These are phyloP conservation scores for Calonectria ilicicola DNA, from an alignment of 2,329 filamentous ascomycete species.

Conservation along the genomic window DNA sequence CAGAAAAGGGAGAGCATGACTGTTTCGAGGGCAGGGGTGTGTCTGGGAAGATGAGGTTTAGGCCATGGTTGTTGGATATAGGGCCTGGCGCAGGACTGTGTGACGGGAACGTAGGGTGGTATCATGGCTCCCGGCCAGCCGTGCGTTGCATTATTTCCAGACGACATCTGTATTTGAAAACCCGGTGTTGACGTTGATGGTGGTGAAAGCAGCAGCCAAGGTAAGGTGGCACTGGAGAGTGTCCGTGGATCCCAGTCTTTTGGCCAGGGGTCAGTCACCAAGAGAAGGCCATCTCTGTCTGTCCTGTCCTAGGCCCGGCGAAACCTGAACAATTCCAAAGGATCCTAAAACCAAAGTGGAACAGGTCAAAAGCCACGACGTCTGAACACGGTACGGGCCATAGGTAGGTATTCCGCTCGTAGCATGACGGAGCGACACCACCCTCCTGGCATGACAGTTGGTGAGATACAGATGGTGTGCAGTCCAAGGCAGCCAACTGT, in stretches of 20 bases:
- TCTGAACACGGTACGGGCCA: background rate
- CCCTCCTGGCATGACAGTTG: background rate
- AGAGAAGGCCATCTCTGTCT: slow-evolving; percentile 11
- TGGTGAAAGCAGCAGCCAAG: background rate
- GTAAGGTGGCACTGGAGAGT: background rate
- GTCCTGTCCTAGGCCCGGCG: background rate
- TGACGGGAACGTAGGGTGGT: background rate
- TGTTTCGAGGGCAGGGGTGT: slow-evolving; percentile 10
- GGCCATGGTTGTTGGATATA: background rate
- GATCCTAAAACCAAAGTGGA: background rate
- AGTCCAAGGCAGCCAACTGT: background rate
- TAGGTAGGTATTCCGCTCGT: background rate
- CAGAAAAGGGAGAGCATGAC: slow-evolving; percentile 11
- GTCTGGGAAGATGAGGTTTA: background rate
- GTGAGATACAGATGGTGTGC: slow-evolving; percentile 1
- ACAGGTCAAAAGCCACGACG: slow-evolving; percentile 1
- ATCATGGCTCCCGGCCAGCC: background rate
- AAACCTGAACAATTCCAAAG: background rate
- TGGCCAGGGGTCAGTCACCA: background rate
- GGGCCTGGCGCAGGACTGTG: slow-evolving; percentile 1
- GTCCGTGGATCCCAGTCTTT: background rate
- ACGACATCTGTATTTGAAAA: background rate
- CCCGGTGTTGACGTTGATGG: background rate
- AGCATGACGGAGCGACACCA: background rate
- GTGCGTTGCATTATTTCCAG: background rate